These are phyloP conservation scores for Coix lacrymajobi DNA, from an alignment of 176 grass and related monocot genomes.

Conservation along the genomic window DNA sequence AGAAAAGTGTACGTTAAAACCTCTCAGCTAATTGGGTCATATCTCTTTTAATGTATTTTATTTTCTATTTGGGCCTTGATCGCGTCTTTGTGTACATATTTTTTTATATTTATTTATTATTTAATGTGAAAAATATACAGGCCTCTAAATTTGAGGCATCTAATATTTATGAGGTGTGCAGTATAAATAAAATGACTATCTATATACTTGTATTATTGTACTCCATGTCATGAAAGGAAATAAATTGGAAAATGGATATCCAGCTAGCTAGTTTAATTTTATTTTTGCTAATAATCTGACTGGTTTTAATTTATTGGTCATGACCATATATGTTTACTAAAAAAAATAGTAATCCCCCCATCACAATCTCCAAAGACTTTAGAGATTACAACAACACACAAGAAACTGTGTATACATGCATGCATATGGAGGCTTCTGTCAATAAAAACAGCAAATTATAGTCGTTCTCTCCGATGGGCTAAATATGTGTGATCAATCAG, in stretches of 20 bases:
- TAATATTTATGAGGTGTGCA: too few relatives aligned
- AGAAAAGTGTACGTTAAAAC: not conserved
- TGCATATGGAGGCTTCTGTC: not conserved
- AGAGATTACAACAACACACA: not conserved
- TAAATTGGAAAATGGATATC: not conserved
- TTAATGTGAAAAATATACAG: too few relatives aligned
- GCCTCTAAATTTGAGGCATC: too few relatives aligned
- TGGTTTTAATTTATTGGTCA: not conserved
- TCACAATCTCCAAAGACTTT: not conserved
- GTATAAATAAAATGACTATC: not conserved
- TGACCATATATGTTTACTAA: not conserved
- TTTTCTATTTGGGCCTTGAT: not conserved
- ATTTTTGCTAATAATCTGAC: not conserved
- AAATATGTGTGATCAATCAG: conserved; percentile 8
- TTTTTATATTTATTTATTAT: too few relatives aligned
- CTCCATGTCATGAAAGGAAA: not conserved
- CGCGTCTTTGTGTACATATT: too few relatives aligned
- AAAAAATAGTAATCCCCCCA: not conserved
- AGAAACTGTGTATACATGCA: not conserved
- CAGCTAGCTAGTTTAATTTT: not conserved
- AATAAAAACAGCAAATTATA: not conserved
- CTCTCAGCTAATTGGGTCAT: not conserved
- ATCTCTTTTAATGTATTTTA: not conserved
- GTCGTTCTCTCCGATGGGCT: not conserved
- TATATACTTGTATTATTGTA: not conserved